These are phyloP conservation scores for Phytophthora tentaculata DNA, from an alignment of 352 stramenopile genomes.

Conservation along the genomic window DNA sequence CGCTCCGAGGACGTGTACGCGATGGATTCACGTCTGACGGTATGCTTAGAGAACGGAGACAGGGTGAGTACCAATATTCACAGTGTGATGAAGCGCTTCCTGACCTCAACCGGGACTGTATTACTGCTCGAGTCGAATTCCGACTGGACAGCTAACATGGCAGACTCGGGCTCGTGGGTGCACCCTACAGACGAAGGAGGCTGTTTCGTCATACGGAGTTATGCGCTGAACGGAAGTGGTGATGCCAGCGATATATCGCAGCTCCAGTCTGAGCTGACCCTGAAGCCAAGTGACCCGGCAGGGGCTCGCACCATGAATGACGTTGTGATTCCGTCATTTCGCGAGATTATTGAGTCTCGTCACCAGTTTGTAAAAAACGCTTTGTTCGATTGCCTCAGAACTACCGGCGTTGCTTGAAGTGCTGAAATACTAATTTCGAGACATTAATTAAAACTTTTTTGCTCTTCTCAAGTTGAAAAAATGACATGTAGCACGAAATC, in stretches of 20 bases:
- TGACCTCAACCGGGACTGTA: not conserved
- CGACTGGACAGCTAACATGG: not conserved
- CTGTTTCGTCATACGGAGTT: not conserved
- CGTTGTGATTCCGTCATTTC: not conserved
- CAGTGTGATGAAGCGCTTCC: too few relatives aligned
- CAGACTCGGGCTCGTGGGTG: not conserved
- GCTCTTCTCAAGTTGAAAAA: too few relatives aligned
- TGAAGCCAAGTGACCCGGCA: not conserved
- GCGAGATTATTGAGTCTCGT: not conserved
- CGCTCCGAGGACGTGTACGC: conserved; percentile 9
- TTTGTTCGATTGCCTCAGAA: not conserved
- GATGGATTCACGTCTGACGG: not conserved
- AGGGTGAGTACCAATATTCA: not conserved
- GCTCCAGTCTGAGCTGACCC: not conserved
- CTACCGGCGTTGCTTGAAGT: not conserved
- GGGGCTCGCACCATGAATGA: not conserved
- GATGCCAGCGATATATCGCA: not conserved
- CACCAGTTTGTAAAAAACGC: not conserved
- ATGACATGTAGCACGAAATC: too few relatives aligned
- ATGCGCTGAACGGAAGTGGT: not conserved
- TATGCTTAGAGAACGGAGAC: not conserved
- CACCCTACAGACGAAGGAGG: not conserved
- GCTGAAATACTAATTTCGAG: too few relatives aligned
- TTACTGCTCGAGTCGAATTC: not conserved
- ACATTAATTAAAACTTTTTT: too few relatives aligned